Evolutionary conservation across 805 yeast genomes (phyloP).

Genomic region (Ogataea kodamae): DNA sequence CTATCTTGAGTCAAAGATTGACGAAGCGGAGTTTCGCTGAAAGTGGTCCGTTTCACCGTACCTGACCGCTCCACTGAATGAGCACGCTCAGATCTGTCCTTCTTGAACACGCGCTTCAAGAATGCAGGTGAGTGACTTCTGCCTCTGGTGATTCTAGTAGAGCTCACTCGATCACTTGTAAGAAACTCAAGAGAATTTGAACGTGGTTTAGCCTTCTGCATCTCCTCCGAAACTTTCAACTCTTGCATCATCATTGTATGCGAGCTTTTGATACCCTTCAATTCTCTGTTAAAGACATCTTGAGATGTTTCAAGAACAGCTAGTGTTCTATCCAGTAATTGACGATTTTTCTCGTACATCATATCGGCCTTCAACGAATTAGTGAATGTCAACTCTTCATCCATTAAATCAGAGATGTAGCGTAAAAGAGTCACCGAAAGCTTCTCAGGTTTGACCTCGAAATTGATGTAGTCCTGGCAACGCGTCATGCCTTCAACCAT

Average conservation of each 20-base stretch:
- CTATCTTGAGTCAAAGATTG: constrained; percentile 1
- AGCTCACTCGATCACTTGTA: constrained; percentile 17
- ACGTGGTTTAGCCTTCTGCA: constrained; percentile 15
- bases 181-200: constrained; percentile 24
- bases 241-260: constrained; percentile 10
- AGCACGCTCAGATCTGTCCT: neutral
- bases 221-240: constrained; percentile 9
- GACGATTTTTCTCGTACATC: constrained; percentile 31
- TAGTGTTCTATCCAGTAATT: constrained; percentile 17
- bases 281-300: constrained; percentile 5
- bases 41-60: neutral
- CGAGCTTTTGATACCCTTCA: constrained; percentile 7
- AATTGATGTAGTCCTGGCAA: constrained; percentile 20
- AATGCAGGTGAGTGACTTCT: constrained; percentile 1
- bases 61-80: neutral
- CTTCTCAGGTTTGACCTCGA: constrained; percentile 29
- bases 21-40: neutral
- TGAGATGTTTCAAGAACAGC: constrained; percentile 13
- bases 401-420: constrained; percentile 37
- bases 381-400: constrained; percentile 33
- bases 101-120: constrained; percentile 8
- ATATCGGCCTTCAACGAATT: constrained; percentile 30
- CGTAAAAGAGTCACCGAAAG: constrained; percentile 37
- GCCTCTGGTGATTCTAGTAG: constrained; percentile 21
- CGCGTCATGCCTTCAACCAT: constrained; percentile 28